These are phyloP conservation scores for Epichloe gansuensis DNA, from an alignment of 2,329 filamentous ascomycete species.

Conservation along the genomic window DNA sequence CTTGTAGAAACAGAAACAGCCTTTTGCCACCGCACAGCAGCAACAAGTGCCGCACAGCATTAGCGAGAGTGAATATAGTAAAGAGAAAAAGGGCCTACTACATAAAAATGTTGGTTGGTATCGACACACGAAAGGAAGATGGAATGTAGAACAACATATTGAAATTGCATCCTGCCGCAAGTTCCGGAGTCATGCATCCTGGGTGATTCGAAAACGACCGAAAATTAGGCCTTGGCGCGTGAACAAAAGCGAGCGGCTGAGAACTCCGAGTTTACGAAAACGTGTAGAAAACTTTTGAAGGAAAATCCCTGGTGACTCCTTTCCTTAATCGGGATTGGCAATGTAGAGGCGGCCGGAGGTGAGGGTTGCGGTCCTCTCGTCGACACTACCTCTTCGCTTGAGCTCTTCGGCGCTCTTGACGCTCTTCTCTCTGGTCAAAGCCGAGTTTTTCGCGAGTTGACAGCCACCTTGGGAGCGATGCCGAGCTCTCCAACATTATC, in stretches of 20 bases:
- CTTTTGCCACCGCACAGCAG: neutral
- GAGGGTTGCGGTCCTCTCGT: slow-evolving; percentile 70
- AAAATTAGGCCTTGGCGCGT: neutral
- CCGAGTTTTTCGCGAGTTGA: slow-evolving; percentile 47
- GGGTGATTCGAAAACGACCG: neutral
- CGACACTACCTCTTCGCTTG: slow-evolving; percentile 66
- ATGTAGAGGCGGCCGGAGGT: slow-evolving; percentile 65
- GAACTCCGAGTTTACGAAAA: neutral
- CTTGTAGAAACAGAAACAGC: neutral
- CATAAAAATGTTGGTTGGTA: slow-evolving; percentile 12
- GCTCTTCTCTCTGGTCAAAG: slow-evolving; percentile 51
- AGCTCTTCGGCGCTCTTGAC: slow-evolving; percentile 60
- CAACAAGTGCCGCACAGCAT: neutral
- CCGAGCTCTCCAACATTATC: slow-evolving; percentile 47
- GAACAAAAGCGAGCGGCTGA: neutral
- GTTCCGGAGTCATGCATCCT: slow-evolving; percentile 10
- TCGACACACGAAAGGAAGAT: slow-evolving; percentile 8
- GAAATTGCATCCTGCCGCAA: slow-evolving; percentile 9
- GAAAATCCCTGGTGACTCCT: neutral
- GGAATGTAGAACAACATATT: slow-evolving; percentile 8
- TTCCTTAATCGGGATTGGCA: slow-evolving; percentile 61
- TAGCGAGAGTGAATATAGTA: slow-evolving; percentile 2
- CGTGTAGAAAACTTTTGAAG: neutral
- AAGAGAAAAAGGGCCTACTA: neutral
- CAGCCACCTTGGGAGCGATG: slow-evolving; percentile 37